Conservation (phyloP, 345 rosid genomes). For the Pelargonium nanum region DNA sequence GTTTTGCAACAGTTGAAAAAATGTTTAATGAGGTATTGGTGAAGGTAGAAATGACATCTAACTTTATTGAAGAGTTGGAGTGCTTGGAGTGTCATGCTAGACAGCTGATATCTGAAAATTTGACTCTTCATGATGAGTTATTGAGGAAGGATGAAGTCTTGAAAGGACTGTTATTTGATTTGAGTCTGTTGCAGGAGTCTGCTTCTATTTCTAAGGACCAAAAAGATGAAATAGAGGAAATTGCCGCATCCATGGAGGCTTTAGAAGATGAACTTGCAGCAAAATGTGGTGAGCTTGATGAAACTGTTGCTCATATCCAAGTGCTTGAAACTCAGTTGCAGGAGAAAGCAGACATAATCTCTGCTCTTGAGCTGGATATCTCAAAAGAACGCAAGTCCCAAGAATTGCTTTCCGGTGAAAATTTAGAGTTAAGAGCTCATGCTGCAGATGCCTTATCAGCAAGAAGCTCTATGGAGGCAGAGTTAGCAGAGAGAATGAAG, state of each 20-base stretch:
- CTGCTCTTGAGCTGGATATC: conserved; percentile 37
- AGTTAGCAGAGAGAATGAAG: conserved; percentile 39
- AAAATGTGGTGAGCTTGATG: conserved; percentile 51
- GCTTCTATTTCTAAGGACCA: conserved; percentile 68
- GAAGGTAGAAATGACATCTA: conserved; percentile 29
- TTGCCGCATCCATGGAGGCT: conserved; percentile 48
- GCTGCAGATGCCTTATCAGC: conserved; percentile 35
- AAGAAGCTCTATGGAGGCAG: conserved; percentile 42
- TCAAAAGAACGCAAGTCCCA: conserved; percentile 28
- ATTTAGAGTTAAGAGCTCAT: conserved; percentile 40
- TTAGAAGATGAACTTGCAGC: conserved; percentile 55
- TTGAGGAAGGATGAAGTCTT: conserved; percentile 73
- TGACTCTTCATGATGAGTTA: conserved; percentile 50
- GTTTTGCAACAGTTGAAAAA: conserved; percentile 27
- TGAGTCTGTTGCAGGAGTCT: conserved; percentile 82
- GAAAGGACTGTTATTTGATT: conserved; percentile 72
- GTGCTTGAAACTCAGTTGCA: conserved; percentile 51
- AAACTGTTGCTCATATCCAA: conserved; percentile 35
- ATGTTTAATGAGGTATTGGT: conserved; percentile 41
- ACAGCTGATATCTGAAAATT: conserved; percentile 46
- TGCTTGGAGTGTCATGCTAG: conserved; percentile 37
- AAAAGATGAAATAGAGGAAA: conserved; percentile 67
- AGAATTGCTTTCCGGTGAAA: conserved; percentile 31
- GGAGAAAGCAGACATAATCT: conserved; percentile 45
- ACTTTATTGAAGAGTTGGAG: conserved; percentile 40